Base-by-base conservation (phyloP, 2,329 filamentous ascomycete species). In the Alternaria sp. region DNA sequence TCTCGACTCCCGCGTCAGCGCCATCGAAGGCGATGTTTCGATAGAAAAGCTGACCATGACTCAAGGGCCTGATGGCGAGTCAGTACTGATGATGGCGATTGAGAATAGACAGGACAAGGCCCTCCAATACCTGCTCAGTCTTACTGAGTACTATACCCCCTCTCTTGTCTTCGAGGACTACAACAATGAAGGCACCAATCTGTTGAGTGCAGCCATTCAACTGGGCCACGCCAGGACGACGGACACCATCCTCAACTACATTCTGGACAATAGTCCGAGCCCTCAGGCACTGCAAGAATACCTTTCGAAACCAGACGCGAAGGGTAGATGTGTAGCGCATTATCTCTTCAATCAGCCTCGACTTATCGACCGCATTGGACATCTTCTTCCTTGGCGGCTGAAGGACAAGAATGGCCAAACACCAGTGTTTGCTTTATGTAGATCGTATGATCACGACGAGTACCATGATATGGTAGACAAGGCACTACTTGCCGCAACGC, bases 321-420 rank as follows among this genome's bases (percentile, higher is more conserved):
- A 93, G 83, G 96, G 95, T 21, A 90, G 96, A 70, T 97, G 93
- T 65, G 88, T 93, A 56, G 96, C 91, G n/a, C 96, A 99, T 80
- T 99, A 99, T 78, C 85, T 99, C 15, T 99, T 99, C 82, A 92
- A 97, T 74, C 90, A 93, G 9, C 96, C 96, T 3, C 85, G 87
- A 57, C 84, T 99, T 19, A 96, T 99, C 69, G 83, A 85, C 47
- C 86, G 87, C 58, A 90, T 98, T 63, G 94, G 93, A 3, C 85
- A 87, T 63, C 81, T 95, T 68, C 84, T 99, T 57, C 92, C 93
- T 9, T 99, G 96, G 96, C 88, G 89, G 61, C 89, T 96, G 79
- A 93, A 91, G 69, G 96, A 99, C 80, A 96, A 93, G 78, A 97
- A 98, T 75, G 96, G 96, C 0, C 96, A 98, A 80, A 99, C 96